phyloP scores from a whole-genome alignment of 78 protist genomes.

The Dictyostelium discoideum region DNA sequence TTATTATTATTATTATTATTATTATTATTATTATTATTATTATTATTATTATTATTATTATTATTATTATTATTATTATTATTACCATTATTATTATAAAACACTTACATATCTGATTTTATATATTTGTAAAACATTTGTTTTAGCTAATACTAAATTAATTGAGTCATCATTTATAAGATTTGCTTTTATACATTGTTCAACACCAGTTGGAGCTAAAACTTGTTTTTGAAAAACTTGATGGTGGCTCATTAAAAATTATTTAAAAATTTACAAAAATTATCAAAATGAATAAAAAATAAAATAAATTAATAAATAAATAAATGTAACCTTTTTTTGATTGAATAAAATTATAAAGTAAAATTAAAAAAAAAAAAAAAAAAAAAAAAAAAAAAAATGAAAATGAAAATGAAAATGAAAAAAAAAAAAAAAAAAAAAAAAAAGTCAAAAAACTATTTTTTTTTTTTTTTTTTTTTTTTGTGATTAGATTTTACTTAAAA shows the following conservation, averaged over 20 bases:
- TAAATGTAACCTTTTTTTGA: not conserved
- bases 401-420: too few species aligned
- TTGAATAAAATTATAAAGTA: not conserved
- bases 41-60: too few species aligned
- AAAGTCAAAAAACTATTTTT: too few species aligned
- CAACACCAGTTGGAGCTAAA: constrained; percentile 49
- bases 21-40: too few species aligned
- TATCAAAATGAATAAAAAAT: not conserved
- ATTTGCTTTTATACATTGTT: constrained; percentile 48
- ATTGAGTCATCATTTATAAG: not conserved
- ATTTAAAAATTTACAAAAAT: not conserved
- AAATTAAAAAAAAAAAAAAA: not conserved
- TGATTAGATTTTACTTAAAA: too few species aligned
- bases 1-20: too few species aligned
- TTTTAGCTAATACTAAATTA: constrained; percentile 46
- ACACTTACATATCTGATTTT: constrained; percentile 34
- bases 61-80: too few species aligned
- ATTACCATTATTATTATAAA: too few species aligned
- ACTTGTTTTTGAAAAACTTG: constrained; percentile 65
- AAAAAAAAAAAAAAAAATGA: not conserved
- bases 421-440: too few species aligned
- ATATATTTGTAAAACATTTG: constrained; percentile 45
- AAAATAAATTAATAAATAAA: not conserved
- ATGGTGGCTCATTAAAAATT: not conserved
- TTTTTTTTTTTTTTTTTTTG: too few species aligned